phyloP scores from a whole-genome alignment of 78 protist genomes.

The Planoprotostelium fungivorum region DNA sequence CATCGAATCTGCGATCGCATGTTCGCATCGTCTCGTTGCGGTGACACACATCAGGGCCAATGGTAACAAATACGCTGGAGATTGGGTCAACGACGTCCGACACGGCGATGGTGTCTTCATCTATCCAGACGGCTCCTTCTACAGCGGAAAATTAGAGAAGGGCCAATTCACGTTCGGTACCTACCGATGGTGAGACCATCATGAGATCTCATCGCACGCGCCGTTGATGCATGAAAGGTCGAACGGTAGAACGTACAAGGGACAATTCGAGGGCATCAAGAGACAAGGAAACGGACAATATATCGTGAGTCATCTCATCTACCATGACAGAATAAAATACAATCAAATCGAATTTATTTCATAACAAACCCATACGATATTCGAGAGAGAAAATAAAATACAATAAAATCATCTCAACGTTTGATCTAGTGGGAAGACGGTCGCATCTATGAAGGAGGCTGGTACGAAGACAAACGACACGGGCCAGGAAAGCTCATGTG shows the following conservation, averaged over 20 bases:
- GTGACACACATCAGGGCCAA: neutral
- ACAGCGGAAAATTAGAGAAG: neutral
- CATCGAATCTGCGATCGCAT: neutral
- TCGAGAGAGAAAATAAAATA: too few species aligned
- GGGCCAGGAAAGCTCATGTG: neutral
- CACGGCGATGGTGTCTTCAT: neutral
- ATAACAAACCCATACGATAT: too few species aligned
- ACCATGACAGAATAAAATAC: neutral
- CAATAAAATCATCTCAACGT: too few species aligned
- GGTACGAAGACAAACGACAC: neutral
- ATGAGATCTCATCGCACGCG: too few species aligned
- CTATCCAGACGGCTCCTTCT: neutral
- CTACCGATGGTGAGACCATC: neutral
- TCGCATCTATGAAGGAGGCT: neutral
- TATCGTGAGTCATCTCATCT: neutral
- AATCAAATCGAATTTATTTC: too few species aligned
- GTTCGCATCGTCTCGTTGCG: neutral
- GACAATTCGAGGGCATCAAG: too few species aligned
- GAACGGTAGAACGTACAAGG: too few species aligned
- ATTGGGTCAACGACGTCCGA: neutral
- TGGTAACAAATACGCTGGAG: neutral
- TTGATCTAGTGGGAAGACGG: neutral
- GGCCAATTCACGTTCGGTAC: neutral
- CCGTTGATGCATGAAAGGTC: too few species aligned
- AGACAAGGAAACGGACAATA: too few species aligned